Base-by-base conservation (phyloP, 2,329 filamentous ascomycete genomes). In the Orbilia blumenaviensis region DNA sequence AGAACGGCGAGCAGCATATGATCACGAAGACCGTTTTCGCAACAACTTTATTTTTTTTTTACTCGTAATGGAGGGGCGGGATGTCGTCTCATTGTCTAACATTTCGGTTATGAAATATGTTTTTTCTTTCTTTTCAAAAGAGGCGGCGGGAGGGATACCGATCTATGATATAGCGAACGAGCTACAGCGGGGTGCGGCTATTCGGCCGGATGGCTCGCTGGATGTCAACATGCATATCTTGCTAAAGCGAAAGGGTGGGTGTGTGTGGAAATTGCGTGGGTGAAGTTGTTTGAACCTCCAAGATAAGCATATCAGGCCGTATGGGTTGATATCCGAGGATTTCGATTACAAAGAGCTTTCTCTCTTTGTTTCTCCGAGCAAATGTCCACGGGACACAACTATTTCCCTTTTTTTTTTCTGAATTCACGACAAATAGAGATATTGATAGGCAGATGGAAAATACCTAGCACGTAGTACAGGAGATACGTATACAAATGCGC, bases 301-400 rank as follows among this genome's bases (percentile, higher is more conserved):
- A 74, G 69, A 75, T 75, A 75, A 75, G 63, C 56, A 66, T 75
- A 75, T 75, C 71, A 56, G 46, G 62, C 38, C 38, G 46, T 23
- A 16, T 12, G 46, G 16, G 21, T 38, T 54, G 69, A 75, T 54
- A 64, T 34, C 71, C 23, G 3, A n/a, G 41, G 29, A 29, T 75
- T 75, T 75, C 29, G 56, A 75, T 75, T 75, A 75, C 71, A 48
- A 75, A 67, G 48, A 56, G 46, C 36, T 50, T 66, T 64, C 25
- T 25, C n/a, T n/a, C n/a, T 29, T 29, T 50, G 9, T 44, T 44
- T 52, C 10, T 18, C 2, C 16, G 23, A 9, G 21, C 12, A 44
- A 6, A 36, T n/a, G 5, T 12, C 12, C 8, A 42, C 27, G 58
- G 23, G 42, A 23, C 27, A 16, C 23, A 2, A 38, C 18, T 38